phyloP scores from a whole-genome alignment of 345 rosid genomes.

The Carallia brachiata region DNA sequence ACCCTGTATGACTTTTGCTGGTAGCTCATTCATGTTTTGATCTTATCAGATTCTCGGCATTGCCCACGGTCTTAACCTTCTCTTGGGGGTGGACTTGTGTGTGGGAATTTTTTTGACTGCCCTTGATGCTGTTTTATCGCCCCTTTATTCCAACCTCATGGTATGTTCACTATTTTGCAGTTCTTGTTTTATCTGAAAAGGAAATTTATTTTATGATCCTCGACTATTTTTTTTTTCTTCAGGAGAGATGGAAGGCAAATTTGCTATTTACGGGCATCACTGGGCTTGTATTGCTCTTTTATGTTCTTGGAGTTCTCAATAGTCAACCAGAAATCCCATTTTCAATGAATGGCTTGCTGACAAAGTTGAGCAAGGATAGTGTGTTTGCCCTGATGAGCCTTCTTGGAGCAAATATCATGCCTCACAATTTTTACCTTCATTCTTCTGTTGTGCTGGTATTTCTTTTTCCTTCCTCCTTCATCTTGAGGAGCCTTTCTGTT shows the following conservation, averaged over 20 bases:
- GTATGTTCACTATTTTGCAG: slow-evolving; percentile 38
- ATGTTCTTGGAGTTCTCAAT: slow-evolving; percentile 62
- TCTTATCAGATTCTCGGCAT: slow-evolving; percentile 79
- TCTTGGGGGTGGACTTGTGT: slow-evolving; percentile 76
- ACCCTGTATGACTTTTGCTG: background rate
- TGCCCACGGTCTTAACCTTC: slow-evolving; percentile 88
- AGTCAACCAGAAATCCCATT: slow-evolving; percentile 79
- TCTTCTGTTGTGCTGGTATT: slow-evolving; percentile 79
- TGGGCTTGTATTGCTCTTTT: slow-evolving; percentile 55
- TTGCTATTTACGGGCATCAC: slow-evolving; percentile 50
- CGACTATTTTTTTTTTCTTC: slow-evolving; percentile 20
- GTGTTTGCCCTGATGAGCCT: slow-evolving; percentile 85
- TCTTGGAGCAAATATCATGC: slow-evolving; percentile 94
- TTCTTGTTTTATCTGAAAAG: slow-evolving; percentile 5
- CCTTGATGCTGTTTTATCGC: slow-evolving; percentile 75
- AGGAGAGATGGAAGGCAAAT: slow-evolving; percentile 71
- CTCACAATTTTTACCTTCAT: slow-evolving; percentile 96
- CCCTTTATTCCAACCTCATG: slow-evolving; percentile 72
- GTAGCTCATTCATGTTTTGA: slow-evolving; percentile 21
- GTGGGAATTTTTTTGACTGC: slow-evolving; percentile 82
- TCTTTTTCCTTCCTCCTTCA: slow-evolving; percentile 14
- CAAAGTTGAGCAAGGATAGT: slow-evolving; percentile 71
- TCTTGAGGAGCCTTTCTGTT: background rate
- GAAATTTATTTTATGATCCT: slow-evolving; percentile 8
- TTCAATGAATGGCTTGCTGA: slow-evolving; percentile 50